Evolutionary conservation across 2,329 filamentous ascomycete genomes (phyloP), one percentile per base, ranked within the genome.

Genomic region (Diatrype stigma): DNA sequence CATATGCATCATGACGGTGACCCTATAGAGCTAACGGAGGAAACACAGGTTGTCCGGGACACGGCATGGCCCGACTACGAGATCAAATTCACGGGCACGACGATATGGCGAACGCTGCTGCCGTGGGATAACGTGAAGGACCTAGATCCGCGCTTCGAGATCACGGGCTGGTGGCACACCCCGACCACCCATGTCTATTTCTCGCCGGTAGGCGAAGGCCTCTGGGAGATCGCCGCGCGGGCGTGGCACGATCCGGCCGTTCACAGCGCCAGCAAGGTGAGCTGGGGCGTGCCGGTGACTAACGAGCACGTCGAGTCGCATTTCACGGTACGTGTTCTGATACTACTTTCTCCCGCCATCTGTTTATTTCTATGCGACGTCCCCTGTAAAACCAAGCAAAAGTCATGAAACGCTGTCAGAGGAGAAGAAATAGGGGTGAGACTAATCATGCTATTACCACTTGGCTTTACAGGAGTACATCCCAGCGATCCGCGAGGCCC

Each of bases 71-170:
- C 60, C 6, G 46, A 56, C 35, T 62, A 66, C 49, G 54, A 61
- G 37, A 61, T 63, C 34, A 58, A 60, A 28, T 63, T 63, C 46
- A 60, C 66, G 30, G 75, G 75, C 1, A 77, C 71, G 2, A 77
- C 71, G 2, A 76, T 77, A 44, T 79, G 72, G 69, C 71, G 75
- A 3, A 64, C 70, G 0, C 56, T 78, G 7, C 61, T 78, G 4
- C 70, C 72, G 1, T 65, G 63, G 44, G 67, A 62, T 35, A 61
- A 54, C 42, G 66, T 72, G 19, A 63, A 56, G 45, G 62, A 70
- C 56, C 58, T 62, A 6, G 59, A 62, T 32, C 55, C 58, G 32
- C 59, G 57, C 3, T 62, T 64, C 35, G 52, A 45, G 6, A 58
- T 50, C 7, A 63, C 61, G 3, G 60, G 59, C n/a, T 64, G 62